Evolutionary conservation across 2,329 filamentous ascomycete genomes (phyloP).

Genomic region (Colletotrichum sp.): DNA sequence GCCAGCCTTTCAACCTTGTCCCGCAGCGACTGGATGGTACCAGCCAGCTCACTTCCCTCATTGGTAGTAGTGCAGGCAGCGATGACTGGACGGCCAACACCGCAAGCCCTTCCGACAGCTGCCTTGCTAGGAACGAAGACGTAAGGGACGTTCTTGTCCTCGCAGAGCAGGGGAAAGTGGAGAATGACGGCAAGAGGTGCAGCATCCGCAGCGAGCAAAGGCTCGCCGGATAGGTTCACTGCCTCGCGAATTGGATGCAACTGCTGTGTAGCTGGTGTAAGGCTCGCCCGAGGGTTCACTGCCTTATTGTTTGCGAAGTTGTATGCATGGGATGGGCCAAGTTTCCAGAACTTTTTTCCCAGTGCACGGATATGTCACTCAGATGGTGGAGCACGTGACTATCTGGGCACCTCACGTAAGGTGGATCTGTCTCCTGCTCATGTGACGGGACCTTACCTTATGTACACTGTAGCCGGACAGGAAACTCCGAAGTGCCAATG

Average conservation of each 20-base stretch:
- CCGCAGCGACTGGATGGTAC: conserved; percentile 86
- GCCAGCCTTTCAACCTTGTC: conserved; percentile 95
- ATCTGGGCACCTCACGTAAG: background rate
- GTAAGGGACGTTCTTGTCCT: conserved; percentile 73
- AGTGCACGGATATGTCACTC: background rate
- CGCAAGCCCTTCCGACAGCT: conserved; percentile 84
- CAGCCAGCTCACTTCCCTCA: conserved; percentile 84
- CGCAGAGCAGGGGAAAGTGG: conserved; percentile 85
- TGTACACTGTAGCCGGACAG: background rate
- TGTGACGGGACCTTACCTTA: background rate
- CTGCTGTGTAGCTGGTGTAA: background rate
- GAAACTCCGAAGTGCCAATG: background rate
- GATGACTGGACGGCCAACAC: conserved; percentile 86
- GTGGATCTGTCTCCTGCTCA: background rate
- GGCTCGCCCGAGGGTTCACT: background rate
- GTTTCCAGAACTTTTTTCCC: background rate
- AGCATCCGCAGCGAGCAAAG: conserved; percentile 82
- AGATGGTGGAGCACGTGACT: background rate
- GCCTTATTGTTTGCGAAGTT: background rate
- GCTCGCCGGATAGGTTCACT: background rate
- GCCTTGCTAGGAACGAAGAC: conserved; percentile 79
- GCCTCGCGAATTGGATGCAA: background rate
- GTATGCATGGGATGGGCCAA: background rate
- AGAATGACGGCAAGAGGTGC: conserved; percentile 85
- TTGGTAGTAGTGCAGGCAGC: conserved; percentile 87